phyloP scores from a whole-genome alignment of 176 grass and related monocot genomes.

The Zoysia japonica region DNA sequence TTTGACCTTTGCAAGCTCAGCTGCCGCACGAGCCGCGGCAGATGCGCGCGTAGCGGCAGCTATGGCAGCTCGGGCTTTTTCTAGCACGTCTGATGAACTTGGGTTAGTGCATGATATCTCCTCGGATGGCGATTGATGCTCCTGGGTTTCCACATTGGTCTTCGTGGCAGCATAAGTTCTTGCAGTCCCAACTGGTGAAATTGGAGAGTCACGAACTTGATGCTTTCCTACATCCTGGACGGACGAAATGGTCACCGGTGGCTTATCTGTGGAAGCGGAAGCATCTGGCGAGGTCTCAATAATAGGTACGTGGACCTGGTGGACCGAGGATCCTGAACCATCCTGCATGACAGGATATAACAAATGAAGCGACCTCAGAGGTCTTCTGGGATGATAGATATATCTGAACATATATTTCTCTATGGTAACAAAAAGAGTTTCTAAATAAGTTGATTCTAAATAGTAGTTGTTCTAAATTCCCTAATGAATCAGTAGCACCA shows the following conservation, averaged over 20 bases:
- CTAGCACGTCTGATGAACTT: conserved; percentile 61
- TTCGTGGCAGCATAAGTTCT: conserved; percentile 30
- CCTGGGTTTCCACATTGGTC: conserved; percentile 1
- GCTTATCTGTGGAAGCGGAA: conserved; percentile 38
- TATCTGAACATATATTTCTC: conserved; percentile 23
- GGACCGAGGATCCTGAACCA: conserved; percentile 51
- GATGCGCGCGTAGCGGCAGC: conserved; percentile 71
- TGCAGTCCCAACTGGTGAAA: conserved; percentile 26
- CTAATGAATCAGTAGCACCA: conserved; percentile 7
- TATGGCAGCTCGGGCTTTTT: conserved; percentile 76
- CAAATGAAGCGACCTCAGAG: conserved; percentile 14
- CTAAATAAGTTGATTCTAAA: conserved; percentile 3
- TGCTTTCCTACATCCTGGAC: conserved; percentile 35
- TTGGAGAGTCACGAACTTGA: conserved; percentile 40
- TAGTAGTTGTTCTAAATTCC: background rate
- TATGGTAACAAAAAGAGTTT: background rate
- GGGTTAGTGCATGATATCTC: conserved; percentile 43
- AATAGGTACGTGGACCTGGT: conserved; percentile 30
- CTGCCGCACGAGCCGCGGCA: conserved; percentile 70
- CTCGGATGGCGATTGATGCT: conserved; percentile 22
- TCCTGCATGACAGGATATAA: conserved; percentile 51
- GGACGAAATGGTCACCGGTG: conserved; percentile 4
- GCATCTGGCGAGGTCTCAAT: conserved; percentile 39
- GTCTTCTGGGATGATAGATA: background rate
- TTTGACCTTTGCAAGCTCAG: conserved; percentile 74